These are phyloP conservation scores for Plantago coronopus DNA, from an alignment of 305 asterid species.

Conservation along the genomic window DNA sequence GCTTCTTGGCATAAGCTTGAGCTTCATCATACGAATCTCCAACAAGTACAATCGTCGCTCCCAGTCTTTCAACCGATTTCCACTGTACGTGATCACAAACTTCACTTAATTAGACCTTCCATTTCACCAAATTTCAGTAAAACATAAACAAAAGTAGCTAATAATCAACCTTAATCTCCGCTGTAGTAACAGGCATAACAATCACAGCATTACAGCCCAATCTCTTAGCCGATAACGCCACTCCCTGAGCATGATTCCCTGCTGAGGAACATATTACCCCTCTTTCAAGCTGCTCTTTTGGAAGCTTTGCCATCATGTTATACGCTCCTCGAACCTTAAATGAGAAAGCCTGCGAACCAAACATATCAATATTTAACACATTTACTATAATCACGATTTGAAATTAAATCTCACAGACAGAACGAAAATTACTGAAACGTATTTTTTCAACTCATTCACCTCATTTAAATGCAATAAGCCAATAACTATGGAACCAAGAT, in stretches of 20 bases:
- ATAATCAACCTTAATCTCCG: slow-evolving; percentile 72
- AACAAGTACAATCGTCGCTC: slow-evolving; percentile 78
- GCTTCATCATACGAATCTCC: slow-evolving; percentile 95
- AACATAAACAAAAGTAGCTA: slow-evolving; percentile 6
- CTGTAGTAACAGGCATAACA: slow-evolving; percentile 93
- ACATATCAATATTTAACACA: no score
- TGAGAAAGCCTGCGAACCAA: slow-evolving; percentile 43
- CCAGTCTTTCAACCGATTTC: slow-evolving; percentile 83
- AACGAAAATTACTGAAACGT: no score
- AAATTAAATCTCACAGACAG: no score
- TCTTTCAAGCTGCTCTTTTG: slow-evolving; percentile 55
- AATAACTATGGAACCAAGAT: no score
- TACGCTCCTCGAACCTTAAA: slow-evolving; percentile 87
- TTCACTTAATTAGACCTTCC: background rate
- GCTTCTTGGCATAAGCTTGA: slow-evolving; percentile 71
- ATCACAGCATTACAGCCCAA: slow-evolving; percentile 78
- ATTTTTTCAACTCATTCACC: no score
- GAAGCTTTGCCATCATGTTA: slow-evolving; percentile 92
- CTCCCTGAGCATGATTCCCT: slow-evolving; percentile 98
- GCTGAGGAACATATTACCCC: slow-evolving; percentile 98
- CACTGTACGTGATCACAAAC: slow-evolving; percentile 49
- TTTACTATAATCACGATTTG: background rate
- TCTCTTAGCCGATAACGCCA: slow-evolving; percentile 75
- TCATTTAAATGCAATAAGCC: no score
- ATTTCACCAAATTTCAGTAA: background rate